Conservation (phyloP, 768 basidiomycete genomes). For the Trichaptum fuscoviolaceum region DNA sequence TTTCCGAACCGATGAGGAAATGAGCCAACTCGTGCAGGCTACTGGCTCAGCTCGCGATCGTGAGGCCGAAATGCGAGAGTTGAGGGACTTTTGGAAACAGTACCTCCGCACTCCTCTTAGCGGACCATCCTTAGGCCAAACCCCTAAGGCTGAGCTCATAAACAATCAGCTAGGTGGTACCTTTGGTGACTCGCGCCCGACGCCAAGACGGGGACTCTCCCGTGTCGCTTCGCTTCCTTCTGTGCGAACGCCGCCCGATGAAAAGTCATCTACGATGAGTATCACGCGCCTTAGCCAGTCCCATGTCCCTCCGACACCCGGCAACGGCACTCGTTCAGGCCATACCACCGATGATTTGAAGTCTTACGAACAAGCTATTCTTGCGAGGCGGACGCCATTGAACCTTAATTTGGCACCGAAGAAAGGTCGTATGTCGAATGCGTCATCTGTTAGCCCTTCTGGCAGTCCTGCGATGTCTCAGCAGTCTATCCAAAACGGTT, state of each 20-base stretch:
- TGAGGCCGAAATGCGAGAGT: slow-evolving; percentile 39
- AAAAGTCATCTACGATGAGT: slow-evolving; percentile 10
- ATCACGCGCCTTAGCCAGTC: slow-evolving; percentile 13
- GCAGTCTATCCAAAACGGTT: not conserved
- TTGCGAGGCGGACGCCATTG: slow-evolving; percentile 60
- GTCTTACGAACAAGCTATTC: slow-evolving; percentile 70
- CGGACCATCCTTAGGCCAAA: slow-evolving; percentile 20
- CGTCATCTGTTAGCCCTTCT: not conserved
- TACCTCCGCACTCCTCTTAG: slow-evolving; percentile 65
- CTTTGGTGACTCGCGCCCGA: not conserved
- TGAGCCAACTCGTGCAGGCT: slow-evolving; percentile 17
- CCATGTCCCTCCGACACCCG: slow-evolving; percentile 14
- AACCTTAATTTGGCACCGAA: slow-evolving; percentile 51
- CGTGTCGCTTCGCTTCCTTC: slow-evolving; percentile 67
- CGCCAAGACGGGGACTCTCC: slow-evolving; percentile 33
- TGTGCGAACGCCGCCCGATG: slow-evolving; percentile 54
- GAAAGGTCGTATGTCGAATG: not conserved
- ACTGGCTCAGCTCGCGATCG: slow-evolving; percentile 20
- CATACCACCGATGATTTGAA: slow-evolving; percentile 53
- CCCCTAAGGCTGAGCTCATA: slow-evolving; percentile 4
- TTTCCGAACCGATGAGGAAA: slow-evolving; percentile 20
- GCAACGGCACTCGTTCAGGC: slow-evolving; percentile 13
- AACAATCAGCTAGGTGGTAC: not conserved
- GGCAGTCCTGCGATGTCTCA: not conserved
- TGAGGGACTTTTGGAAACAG: slow-evolving; percentile 70